Percentiles rank a stretch among this genome's conserved stretches.
Conservation (phyloP, 768 basidiomycete species). For the Epithele typhae region DNA sequence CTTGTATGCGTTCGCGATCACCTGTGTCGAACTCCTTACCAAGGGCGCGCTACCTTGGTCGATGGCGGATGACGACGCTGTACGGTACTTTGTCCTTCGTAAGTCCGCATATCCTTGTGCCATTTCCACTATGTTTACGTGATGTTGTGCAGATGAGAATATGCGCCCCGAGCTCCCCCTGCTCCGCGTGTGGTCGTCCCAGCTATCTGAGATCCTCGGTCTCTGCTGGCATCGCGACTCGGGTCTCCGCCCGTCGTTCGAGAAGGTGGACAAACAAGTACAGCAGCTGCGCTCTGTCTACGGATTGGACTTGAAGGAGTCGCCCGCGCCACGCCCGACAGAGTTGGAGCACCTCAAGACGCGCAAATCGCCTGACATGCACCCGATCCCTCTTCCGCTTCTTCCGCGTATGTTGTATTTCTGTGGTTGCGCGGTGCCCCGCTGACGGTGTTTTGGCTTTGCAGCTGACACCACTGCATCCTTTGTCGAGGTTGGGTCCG, state of each 20-base stretch:
- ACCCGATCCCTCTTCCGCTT: constrained; percentile 17
- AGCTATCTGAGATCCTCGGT: constrained; percentile 41
- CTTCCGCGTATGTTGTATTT: constrained; percentile 13
- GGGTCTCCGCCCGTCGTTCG: constrained; percentile 47
- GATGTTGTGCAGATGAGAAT: constrained; percentile 23
- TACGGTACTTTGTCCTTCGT: constrained; percentile 25
- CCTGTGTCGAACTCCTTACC: constrained; percentile 30
- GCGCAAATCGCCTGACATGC: constrained; percentile 26
- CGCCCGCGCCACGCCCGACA: constrained; percentile 24
- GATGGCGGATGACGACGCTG: constrained; percentile 24
- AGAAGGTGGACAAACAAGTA: constrained; percentile 41
- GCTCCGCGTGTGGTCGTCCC: constrained; percentile 17
- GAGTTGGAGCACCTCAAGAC: constrained; percentile 20
- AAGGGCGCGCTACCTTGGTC: constrained; percentile 33
- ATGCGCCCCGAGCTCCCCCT: constrained; percentile 17
- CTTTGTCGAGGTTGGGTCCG: constrained; percentile 13
- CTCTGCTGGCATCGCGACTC: constrained; percentile 57
- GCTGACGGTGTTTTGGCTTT: background rate
- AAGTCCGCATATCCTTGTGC: background rate
- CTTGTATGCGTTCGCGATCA: constrained; percentile 39
- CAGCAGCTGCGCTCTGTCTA: constrained; percentile 39
- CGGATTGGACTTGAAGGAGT: constrained; percentile 31
- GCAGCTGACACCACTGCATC: constrained; percentile 17
- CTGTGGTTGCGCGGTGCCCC: no score
- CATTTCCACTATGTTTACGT: background rate